Evolutionary conservation across 768 basidiomycete species (phyloP), one percentile per base, ranked within the genome.

Genomic region (Albatrellus ellisii): DNA sequence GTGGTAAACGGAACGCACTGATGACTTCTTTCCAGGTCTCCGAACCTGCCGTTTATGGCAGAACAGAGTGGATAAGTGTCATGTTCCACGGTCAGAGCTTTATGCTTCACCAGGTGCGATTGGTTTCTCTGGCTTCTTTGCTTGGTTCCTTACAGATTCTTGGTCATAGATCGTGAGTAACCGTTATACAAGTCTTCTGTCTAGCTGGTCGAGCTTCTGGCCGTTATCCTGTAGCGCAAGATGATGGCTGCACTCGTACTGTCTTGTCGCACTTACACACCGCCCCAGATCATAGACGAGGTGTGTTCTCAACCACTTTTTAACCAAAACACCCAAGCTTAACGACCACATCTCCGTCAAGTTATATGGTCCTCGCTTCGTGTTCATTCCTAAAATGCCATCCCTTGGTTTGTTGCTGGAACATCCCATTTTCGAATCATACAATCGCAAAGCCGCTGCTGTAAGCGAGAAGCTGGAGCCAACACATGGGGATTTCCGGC

Each of bases 71-170:
- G 92, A 75, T 98, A 33, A 84, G 83, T 34, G 79, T 98, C 15
- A 66, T 84, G 46, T 83, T 95, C 57, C 90, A 98, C 56, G 95
- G 94, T 0, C 95, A 99, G 60, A 91, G 88, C 52, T 99, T 99
- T 60, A 98, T 99, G 95, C 63, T 99, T 41, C 94, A 99, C 59
- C 95, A 99, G 69, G 91, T 91, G 53, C 41, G 69, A 62, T n/a
- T 25, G 54, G 50, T 35, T 35, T 6, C 8, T 34, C 27, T 44
- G 14, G 18, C 6, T 36, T 26, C 29, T 44, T 21, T 6, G 17
- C 10, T 25, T 21, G 20, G n/a, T n/a, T 15, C 31, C 11, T 38
- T 25, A 44, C 44, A 41, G 8, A 31, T 26, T 15, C n/a, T n/a
- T n/a, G n/a, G 26, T 47, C 31, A n/a, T 39, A 75, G 72, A 77